These are phyloP conservation scores for Ambrosiella beaveri DNA, from an alignment of 2,329 filamentous ascomycete species.

Conservation along the genomic window DNA sequence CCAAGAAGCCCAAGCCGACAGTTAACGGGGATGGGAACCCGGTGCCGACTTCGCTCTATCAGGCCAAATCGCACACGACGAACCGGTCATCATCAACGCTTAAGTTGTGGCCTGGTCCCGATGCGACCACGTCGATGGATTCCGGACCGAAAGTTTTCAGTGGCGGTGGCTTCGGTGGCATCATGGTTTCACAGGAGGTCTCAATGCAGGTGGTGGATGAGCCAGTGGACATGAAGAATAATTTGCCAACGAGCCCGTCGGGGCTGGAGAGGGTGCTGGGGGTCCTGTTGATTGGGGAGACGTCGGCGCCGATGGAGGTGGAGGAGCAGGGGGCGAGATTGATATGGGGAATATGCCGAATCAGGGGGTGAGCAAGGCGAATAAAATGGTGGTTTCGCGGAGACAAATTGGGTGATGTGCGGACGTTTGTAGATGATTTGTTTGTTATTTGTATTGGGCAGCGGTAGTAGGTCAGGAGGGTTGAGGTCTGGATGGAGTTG, in stretches of 20 bases:
- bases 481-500: background rate
- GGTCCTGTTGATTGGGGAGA: slow-evolving; percentile 10
- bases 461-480: background rate
- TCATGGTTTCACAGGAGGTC: slow-evolving; percentile 45
- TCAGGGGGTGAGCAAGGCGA: slow-evolving; percentile 16
- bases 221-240: slow-evolving; percentile 14
- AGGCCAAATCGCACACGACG: slow-evolving; percentile 15
- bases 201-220: slow-evolving; percentile 27
- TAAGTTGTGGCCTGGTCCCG: slow-evolving; percentile 19
- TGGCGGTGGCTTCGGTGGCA: slow-evolving; percentile 30
- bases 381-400: slow-evolving; percentile 15
- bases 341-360: slow-evolving; percentile 14
- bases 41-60: slow-evolving; percentile 15
- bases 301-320: background rate
- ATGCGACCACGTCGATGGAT: slow-evolving; percentile 4
- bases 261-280: slow-evolving; percentile 1
- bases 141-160: slow-evolving; percentile 7
- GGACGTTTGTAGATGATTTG: slow-evolving; percentile 30
- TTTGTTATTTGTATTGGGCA: slow-evolving; percentile 14
- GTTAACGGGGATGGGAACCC: slow-evolving; percentile 17
- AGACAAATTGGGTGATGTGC: slow-evolving; percentile 20
- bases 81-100: slow-evolving; percentile 20
- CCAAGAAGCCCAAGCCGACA: background rate
- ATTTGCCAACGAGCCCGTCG: background rate
- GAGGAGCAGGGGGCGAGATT: slow-evolving; percentile 1